Evolutionary conservation across 306 rosid species (phyloP), one percentile per base, ranked within the genome.

Genomic region (Rosa chinensis): DNA sequence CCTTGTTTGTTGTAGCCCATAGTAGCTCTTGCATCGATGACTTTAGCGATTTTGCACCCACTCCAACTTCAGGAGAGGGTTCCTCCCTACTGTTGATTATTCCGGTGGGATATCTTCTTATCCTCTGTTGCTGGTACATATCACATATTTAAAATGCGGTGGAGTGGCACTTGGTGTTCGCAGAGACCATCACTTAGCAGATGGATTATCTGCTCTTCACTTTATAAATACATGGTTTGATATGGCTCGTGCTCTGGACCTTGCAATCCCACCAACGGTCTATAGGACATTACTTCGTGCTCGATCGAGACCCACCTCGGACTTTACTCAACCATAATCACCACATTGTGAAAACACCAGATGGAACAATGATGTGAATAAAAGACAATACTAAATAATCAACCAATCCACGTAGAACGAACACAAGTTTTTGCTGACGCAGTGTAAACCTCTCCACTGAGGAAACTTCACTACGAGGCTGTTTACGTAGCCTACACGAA

Each of bases 21-120:
- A 86, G 93, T 0, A 61, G 67, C 23, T 77, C 80, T 2, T 75
- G 78, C 14, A n/a, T 92, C 11, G 89, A 87, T 1, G 97, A 94
- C 82, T 94, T 90, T 7, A 97, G 97, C 0, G 97, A 94, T 45
- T 94, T 90, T n/a, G 90, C 97, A 0, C 97, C 97, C 0, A 92
- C 94, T 18, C 87, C 12, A 83, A 92, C 75, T 96, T 92, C 48
- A 89, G 96, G 39, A 90, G 83, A 61, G 37, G 18, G 74, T 25
- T 25, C 25, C 25, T 94, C 62, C 98, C 98, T 1, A 25, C 86
- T 8, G 85, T 94, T 0, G 97, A 94, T 73, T 94, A 94, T 64
- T 89, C 97, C 0, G 77, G 55, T 0, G 97, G 94, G 58, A 92
- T 94, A 4, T 86, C 88, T 53, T 75, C 94, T 0, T 92, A 87